Conservation (phyloP, 2,329 filamentous ascomycete genomes). For the Berkeleyomyces rouxiae region DNA sequence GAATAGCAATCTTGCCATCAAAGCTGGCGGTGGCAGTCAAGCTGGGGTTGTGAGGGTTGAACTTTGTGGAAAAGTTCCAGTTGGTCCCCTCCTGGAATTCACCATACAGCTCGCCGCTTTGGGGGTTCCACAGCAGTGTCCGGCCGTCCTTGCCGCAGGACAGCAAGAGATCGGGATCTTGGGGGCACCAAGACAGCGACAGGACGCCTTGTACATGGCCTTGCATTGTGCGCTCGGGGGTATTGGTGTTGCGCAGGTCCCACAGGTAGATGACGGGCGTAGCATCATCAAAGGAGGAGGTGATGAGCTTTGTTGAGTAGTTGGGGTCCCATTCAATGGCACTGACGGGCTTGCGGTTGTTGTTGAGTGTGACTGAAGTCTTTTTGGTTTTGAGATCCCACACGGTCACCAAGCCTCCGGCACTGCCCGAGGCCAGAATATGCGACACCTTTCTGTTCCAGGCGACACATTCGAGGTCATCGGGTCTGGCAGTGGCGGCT, state of each 20-base stretch:
- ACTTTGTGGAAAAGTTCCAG: conserved; percentile 92
- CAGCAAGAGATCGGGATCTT: conserved; percentile 75
- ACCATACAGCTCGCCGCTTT: conserved; percentile 71
- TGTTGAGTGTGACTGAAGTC: conserved; percentile 88
- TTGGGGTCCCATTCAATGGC: conserved; percentile 95
- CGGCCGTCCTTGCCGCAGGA: conserved; percentile 95
- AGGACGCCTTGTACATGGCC: conserved; percentile 92
- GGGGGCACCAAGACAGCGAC: conserved; percentile 86
- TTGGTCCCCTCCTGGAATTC: conserved; percentile 98
- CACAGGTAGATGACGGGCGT: conserved; percentile 79
- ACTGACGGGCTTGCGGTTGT: conserved; percentile 85
- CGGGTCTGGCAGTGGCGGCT: conserved; percentile 70
- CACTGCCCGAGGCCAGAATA: conserved; percentile 86
- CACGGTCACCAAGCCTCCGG: conserved; percentile 87
- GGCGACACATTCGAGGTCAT: conserved; percentile 89
- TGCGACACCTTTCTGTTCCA: conserved; percentile 98
- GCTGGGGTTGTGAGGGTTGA: conserved; percentile 84
- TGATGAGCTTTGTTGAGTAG: conserved; percentile 84
- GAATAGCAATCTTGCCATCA: conserved; percentile 86
- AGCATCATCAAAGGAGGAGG: conserved; percentile 76
- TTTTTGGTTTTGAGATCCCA: conserved; percentile 99
- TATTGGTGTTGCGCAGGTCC: conserved; percentile 92
- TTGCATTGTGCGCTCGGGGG: conserved; percentile 71
- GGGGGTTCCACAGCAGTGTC: conserved; percentile 90
- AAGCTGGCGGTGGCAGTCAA: conserved; percentile 91